Evolutionary conservation across 2,329 filamentous ascomycete species (phyloP).

Genomic region (Phaeosphaeriaceae sp.): DNA sequence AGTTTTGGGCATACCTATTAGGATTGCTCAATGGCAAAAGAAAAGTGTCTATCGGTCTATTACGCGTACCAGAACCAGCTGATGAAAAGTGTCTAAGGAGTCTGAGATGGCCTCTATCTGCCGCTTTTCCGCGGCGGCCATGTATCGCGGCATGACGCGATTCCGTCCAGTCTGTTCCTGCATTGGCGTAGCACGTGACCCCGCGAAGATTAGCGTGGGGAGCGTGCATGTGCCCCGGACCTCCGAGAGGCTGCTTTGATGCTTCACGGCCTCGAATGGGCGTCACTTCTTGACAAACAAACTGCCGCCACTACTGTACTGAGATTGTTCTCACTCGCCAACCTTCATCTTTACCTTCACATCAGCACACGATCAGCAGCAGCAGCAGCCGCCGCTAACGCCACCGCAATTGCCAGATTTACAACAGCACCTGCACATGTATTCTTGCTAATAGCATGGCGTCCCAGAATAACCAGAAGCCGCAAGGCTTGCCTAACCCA

Average conservation of each 20-base stretch:
- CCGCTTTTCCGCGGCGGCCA: constrained; percentile 2
- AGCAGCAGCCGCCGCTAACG: neutral
- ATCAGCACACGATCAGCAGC: neutral
- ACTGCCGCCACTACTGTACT: neutral
- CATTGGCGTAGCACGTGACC: constrained; percentile 11
- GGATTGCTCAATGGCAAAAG: constrained; percentile 12
- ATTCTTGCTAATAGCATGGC: constrained; percentile 27
- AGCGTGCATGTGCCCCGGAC: neutral
- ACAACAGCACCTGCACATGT: constrained; percentile 8
- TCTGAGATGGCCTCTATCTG: constrained; percentile 8
- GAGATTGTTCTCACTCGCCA: neutral
- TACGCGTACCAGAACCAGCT: constrained; percentile 26
- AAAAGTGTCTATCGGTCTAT: constrained; percentile 10
- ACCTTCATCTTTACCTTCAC: neutral
- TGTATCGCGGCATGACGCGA: constrained; percentile 18
- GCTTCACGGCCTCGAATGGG: neutral
- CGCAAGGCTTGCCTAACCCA: constrained; percentile 33
- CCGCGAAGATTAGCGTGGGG: constrained; percentile 11
- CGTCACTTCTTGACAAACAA: neutral
- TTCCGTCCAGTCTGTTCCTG: constrained; percentile 16
- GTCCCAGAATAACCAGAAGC: constrained; percentile 31
- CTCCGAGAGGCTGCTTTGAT: neutral
- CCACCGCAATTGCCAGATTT: constrained; percentile 6
- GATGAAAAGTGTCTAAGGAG: constrained; percentile 14
- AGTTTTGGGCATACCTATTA: neutral